phyloP scores from a whole-genome alignment of 2,329 filamentous ascomycete genomes.

The Diaporthe eres region DNA sequence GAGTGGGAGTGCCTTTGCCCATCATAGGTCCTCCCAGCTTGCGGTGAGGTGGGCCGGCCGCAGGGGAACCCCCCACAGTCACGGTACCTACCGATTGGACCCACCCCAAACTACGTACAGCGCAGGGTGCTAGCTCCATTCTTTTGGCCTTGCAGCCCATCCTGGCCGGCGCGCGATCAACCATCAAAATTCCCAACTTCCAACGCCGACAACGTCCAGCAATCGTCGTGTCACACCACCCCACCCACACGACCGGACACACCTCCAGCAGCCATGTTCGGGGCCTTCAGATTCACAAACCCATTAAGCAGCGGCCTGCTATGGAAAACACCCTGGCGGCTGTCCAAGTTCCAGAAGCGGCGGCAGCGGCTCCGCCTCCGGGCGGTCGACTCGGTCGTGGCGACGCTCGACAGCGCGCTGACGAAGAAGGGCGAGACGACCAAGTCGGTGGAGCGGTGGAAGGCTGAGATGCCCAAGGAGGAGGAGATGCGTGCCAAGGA shows the following conservation, averaged over 20 bases:
- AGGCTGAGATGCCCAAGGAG: conserved; percentile 95
- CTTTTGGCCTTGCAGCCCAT: conserved; percentile 2
- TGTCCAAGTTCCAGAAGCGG: conserved; percentile 91
- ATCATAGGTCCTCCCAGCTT: not conserved
- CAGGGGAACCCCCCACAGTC: conserved; percentile 11
- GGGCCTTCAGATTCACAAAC: conserved; percentile 84
- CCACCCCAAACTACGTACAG: conserved; percentile 4
- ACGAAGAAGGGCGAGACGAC: conserved; percentile 78
- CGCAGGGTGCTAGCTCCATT: conserved; percentile 22
- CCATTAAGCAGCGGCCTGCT: conserved; percentile 84
- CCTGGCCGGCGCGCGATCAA: conserved; percentile 27
- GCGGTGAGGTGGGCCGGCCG: conserved; percentile 20
- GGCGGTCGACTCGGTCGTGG: conserved; percentile 88
- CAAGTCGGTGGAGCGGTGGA: conserved; percentile 90
- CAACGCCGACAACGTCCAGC: conserved; percentile 12
- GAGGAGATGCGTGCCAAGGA: conserved; percentile 95
- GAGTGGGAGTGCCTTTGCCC: not conserved
- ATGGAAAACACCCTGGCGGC: conserved; percentile 98
- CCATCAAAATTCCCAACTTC: conserved; percentile 20
- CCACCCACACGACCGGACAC: too few species aligned
- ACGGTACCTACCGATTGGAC: conserved; percentile 34
- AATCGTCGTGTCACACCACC: not conserved
- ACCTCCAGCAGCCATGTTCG: conserved; percentile 84
- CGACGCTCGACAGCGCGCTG: conserved; percentile 84
- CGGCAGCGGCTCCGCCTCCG: conserved; percentile 87